phyloP scores from a whole-genome alignment of 1,139 yeast genomes.

The Eremothecium gossypii region DNA sequence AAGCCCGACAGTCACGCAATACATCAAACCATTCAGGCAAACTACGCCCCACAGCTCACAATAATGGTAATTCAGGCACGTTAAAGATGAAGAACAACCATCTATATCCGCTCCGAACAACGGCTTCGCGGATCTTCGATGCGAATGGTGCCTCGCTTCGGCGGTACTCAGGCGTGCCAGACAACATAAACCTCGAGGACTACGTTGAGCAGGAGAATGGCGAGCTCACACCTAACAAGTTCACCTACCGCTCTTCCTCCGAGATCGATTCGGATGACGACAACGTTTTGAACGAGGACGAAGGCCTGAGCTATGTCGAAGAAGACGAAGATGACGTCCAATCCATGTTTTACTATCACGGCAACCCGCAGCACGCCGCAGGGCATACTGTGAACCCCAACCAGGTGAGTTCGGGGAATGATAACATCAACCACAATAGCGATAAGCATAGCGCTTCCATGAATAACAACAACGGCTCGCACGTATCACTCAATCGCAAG shows the following conservation, averaged over 20 bases:
- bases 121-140: slow-evolving; percentile 64
- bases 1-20: slow-evolving; percentile 7
- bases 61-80: slow-evolving; percentile 11
- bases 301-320: slow-evolving; percentile 7
- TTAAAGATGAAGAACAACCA: slow-evolving; percentile 23
- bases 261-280: slow-evolving; percentile 10
- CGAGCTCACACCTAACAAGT: slow-evolving; percentile 29
- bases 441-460: neutral
- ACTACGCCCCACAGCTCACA: slow-evolving; percentile 10
- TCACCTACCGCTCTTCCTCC: slow-evolving; percentile 8
- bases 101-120: slow-evolving; percentile 39
- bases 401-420: slow-evolving; percentile 1
- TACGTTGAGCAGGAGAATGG: slow-evolving; percentile 42
- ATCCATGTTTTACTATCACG: slow-evolving; percentile 28
- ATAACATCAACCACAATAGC: neutral
- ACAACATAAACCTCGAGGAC: slow-evolving; percentile 58
- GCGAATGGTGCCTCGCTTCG: slow-evolving; percentile 63
- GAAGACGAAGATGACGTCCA: slow-evolving; percentile 25
- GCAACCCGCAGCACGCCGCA: neutral
- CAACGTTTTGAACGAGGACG: slow-evolving; percentile 12
- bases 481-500: slow-evolving; percentile 1
- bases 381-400: slow-evolving; percentile 12
- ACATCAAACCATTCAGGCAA: slow-evolving; percentile 8
- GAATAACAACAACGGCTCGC: neutral
- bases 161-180: slow-evolving; percentile 63